These are phyloP conservation scores for Starmerella cellae DNA, from an alignment of 805 yeast species.

Conservation along the genomic window DNA sequence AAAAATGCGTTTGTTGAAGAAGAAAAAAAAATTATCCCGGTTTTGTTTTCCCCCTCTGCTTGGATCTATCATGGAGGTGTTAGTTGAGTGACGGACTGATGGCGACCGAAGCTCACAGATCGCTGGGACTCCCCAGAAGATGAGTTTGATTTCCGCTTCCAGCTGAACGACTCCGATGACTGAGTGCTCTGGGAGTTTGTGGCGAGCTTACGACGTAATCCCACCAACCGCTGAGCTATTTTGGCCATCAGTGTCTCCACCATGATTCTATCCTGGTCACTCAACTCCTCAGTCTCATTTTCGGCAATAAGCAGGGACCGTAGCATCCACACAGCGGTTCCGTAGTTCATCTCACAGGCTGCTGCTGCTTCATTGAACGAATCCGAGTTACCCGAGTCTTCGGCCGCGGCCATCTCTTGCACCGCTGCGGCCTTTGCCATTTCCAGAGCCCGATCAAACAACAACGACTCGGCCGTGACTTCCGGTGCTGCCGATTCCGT, in stretches of 20 bases:
- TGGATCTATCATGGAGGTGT: slow-evolving; percentile 2
- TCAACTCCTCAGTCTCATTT: slow-evolving; percentile 33
- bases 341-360: slow-evolving; percentile 69
- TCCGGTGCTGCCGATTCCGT: slow-evolving; percentile 9
- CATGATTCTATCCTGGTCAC: slow-evolving; percentile 57
- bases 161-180: neutral
- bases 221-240: slow-evolving; percentile 66
- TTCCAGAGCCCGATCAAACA: slow-evolving; percentile 88
- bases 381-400: slow-evolving; percentile 31
- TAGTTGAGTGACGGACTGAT: neutral
- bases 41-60: no score
- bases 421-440: slow-evolving; percentile 86
- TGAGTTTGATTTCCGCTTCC: slow-evolving; percentile 1
- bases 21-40: neutral
- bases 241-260: slow-evolving; percentile 72
- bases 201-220: slow-evolving; percentile 29
- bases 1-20: neutral
- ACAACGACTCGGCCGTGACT: slow-evolving; percentile 61
- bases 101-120: neutral
- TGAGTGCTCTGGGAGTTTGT: neutral
- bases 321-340: slow-evolving; percentile 91
- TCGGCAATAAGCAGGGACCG: slow-evolving; percentile 60
- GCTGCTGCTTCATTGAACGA: slow-evolving; percentile 5
- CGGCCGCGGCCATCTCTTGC: slow-evolving; percentile 61
- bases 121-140: neutral